These are phyloP conservation scores for Mycosphaerella arachidis DNA, from an alignment of 2,329 filamentous ascomycete species.

Conservation along the genomic window DNA sequence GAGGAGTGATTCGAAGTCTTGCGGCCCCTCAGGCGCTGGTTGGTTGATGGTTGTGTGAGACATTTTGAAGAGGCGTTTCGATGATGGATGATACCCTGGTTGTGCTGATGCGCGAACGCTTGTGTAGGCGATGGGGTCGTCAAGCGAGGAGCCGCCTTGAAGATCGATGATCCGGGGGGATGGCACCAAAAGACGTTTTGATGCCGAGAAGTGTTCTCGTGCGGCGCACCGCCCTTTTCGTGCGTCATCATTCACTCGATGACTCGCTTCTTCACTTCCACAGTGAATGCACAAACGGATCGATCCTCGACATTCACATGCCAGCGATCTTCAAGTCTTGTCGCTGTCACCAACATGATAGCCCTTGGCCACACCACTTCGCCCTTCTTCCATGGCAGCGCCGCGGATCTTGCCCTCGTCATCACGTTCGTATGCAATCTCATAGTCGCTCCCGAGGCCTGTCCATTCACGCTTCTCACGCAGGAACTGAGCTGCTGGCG, in stretches of 20 bases:
- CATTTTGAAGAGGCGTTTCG: neutral
- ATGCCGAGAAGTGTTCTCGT: neutral
- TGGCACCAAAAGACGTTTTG: neutral
- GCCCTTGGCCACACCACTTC: conserved; percentile 80
- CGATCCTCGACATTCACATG: neutral
- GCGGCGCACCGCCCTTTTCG: neutral
- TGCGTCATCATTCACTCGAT: neutral
- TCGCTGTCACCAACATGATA: conserved; percentile 68
- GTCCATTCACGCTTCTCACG: conserved; percentile 82
- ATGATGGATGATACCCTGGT: neutral
- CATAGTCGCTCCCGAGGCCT: conserved; percentile 83
- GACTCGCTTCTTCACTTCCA: neutral
- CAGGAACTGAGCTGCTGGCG: conserved; percentile 84
- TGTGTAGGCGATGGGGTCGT: too few species aligned
- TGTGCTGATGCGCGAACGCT: too few species aligned
- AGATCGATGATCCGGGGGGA: too few species aligned
- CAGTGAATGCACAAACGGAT: neutral
- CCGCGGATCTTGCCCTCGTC: conserved; percentile 48
- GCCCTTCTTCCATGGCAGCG: conserved; percentile 74
- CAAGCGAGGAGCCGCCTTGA: too few species aligned
- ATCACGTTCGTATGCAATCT: conserved; percentile 56
- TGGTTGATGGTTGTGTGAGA: neutral
- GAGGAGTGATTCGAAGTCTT: neutral
- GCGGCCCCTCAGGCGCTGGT: neutral
- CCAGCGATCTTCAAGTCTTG: neutral